Evolutionary conservation across 2,329 filamentous ascomycete genomes (phyloP).

Genomic region (Whalleya microplaca): DNA sequence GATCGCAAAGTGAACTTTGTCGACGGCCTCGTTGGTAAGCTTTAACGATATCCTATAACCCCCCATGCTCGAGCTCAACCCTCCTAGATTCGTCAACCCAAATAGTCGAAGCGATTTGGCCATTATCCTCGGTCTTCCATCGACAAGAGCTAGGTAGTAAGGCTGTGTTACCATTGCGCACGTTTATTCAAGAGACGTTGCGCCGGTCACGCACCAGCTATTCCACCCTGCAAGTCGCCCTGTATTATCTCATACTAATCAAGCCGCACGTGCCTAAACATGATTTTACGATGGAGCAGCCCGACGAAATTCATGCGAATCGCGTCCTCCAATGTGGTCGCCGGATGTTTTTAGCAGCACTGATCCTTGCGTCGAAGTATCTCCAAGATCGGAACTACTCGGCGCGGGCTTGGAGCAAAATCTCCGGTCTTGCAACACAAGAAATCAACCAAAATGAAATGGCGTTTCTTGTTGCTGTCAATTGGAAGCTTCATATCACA

Average conservation of each 20-base stretch:
- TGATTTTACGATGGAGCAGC: constrained; percentile 87
- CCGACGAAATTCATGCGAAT: constrained; percentile 69
- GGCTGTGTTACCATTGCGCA: constrained; percentile 84
- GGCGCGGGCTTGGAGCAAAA: constrained; percentile 97
- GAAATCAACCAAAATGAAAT: constrained; percentile 99
- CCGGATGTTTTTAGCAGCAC: constrained; percentile 93
- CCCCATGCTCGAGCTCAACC: constrained; percentile 38
- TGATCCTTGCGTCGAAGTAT: constrained; percentile 97
- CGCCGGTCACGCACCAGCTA: constrained; percentile 95
- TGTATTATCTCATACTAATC: constrained; percentile 95
- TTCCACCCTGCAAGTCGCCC: constrained; percentile 92
- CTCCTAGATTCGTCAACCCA: constrained; percentile 88
- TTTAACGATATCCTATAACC: constrained; percentile 36
- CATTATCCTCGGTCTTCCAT: constrained; percentile 79
- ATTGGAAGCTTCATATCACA: constrained; percentile 94
- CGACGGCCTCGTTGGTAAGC: constrained; percentile 96
- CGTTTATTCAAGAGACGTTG: constrained; percentile 96
- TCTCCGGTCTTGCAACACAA: constrained; percentile 87
- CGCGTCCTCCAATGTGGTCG: constrained; percentile 92
- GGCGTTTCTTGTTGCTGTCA: constrained; percentile 84
- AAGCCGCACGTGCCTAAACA: constrained; percentile 83
- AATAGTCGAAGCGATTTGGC: constrained; percentile 98
- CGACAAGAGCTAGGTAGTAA: constrained; percentile 73
- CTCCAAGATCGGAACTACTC: constrained; percentile 98
- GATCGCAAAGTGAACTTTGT: constrained; percentile 95